These are phyloP conservation scores for Pythium aquatile DNA, from an alignment of 352 stramenopile genomes.

Conservation along the genomic window DNA sequence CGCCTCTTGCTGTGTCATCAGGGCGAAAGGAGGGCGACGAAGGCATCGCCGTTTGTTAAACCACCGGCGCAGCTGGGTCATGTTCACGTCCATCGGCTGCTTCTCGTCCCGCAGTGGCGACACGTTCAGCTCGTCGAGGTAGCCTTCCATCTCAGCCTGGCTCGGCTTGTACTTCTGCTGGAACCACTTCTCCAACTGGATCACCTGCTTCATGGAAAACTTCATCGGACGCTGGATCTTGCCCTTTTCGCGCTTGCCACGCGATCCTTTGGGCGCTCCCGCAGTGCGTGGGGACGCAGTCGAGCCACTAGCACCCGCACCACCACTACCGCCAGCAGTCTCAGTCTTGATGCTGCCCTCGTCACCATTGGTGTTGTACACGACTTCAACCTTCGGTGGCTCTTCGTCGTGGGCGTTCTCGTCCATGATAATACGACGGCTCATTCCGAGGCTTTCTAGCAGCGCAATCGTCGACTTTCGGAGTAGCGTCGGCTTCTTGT, in stretches of 20 bases:
- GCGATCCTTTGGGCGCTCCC: conserved; percentile 11
- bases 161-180: conserved; percentile 87
- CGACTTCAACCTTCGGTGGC: conserved; percentile 31
- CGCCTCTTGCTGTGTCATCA: conserved; percentile 80
- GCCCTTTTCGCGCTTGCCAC: conserved; percentile 54
- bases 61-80: conserved; percentile 82
- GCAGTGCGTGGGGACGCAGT: conserved; percentile 1
- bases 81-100: conserved; percentile 79
- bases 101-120: conserved; percentile 74
- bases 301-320: background rate
- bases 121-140: conserved; percentile 63
- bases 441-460: conserved; percentile 73
- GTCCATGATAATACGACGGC: conserved; percentile 43
- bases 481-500: conserved; percentile 79
- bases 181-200: conserved; percentile 78
- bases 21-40: conserved; percentile 70
- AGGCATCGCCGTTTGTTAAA: conserved; percentile 87
- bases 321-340: background rate
- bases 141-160: conserved; percentile 78
- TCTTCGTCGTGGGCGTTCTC: conserved; percentile 48
- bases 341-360: conserved; percentile 20
- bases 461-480: conserved; percentile 69
- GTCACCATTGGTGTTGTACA: conserved; percentile 5
- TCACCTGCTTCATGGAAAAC: conserved; percentile 83
- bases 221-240: conserved; percentile 80